Evolutionary conservation across 2,329 filamentous ascomycete species (phyloP).

Genomic region (Tolypocladium inflatum): DNA sequence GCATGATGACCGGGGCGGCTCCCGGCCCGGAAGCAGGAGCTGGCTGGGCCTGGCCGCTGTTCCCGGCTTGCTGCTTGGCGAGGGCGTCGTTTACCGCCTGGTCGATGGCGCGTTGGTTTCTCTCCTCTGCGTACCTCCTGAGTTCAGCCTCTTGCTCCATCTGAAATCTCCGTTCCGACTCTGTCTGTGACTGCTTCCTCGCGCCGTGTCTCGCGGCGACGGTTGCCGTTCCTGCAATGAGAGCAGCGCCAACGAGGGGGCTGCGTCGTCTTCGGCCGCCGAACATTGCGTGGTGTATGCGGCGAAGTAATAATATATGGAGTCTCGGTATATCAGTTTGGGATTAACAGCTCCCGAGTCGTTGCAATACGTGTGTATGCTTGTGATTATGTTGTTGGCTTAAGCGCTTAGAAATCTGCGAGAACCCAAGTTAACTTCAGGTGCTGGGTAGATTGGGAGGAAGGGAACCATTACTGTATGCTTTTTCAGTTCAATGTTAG

Average conservation of each 20-base stretch:
- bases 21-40: background rate
- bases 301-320: background rate
- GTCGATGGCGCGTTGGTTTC: slow-evolving; percentile 2
- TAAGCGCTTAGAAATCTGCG: no score
- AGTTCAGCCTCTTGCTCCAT: slow-evolving; percentile 2
- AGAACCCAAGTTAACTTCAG: no score
- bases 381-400: no score
- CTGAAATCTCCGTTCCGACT: slow-evolving; percentile 1
- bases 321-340: no score
- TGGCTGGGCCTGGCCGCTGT: background rate
- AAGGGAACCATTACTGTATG: no score
- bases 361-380: no score
- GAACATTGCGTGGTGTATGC: background rate
- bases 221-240: slow-evolving; percentile 2
- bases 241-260: background rate
- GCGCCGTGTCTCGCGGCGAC: slow-evolving; percentile 1
- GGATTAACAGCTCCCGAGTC: no score
- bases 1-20: background rate
- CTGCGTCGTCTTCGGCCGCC: background rate
- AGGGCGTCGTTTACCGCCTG: slow-evolving; percentile 1
- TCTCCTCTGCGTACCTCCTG: background rate
- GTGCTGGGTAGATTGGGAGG: no score
- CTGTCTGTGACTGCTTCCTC: slow-evolving; percentile 1
- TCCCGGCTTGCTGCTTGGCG: slow-evolving; percentile 1
- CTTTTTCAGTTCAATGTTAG: no score